Evolutionary conservation across 495 filamentous ascomycete genomes (phyloP).

Genomic region (Sordaria brevicollis): DNA sequence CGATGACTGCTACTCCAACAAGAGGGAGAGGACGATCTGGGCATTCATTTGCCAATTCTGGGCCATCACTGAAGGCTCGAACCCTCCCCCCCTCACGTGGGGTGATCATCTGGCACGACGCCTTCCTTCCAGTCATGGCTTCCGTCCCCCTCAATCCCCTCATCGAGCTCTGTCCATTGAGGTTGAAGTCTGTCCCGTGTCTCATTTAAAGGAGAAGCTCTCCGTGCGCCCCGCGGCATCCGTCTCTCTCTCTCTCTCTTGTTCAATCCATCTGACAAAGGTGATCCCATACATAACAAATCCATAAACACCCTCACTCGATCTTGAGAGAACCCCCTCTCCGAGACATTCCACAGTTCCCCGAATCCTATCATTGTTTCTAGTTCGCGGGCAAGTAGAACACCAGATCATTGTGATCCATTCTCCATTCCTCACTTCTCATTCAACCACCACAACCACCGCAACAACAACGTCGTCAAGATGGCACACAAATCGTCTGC

Average conservation of each 20-base stretch:
- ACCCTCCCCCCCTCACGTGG: not conserved
- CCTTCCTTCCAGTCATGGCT: not conserved
- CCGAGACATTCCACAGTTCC: not conserved
- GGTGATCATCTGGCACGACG: not conserved
- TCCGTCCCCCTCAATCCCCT: not conserved
- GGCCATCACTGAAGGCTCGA: not conserved
- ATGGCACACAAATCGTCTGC: conserved; percentile 40
- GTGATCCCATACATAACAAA: not conserved
- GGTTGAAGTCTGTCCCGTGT: not conserved
- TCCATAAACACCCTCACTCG: not conserved
- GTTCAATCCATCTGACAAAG: not conserved
- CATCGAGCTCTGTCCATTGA: not conserved
- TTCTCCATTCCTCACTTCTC: not conserved
- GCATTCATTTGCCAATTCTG: not conserved
- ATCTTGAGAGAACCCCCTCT: not conserved
- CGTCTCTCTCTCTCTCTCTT: not conserved
- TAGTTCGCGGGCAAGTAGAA: not conserved
- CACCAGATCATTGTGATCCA: not conserved
- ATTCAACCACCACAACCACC: not conserved
- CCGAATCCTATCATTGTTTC: not conserved
- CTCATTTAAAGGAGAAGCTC: not conserved
- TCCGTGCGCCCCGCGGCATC: not conserved
- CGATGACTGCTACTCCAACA: not conserved
- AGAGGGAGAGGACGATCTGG: not conserved
- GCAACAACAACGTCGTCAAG: conserved; percentile 17